Evolutionary conservation across 257 asterid genomes (phyloP), one percentile per base, ranked within the genome.

Genomic region (Solanum pinnatisectum): DNA sequence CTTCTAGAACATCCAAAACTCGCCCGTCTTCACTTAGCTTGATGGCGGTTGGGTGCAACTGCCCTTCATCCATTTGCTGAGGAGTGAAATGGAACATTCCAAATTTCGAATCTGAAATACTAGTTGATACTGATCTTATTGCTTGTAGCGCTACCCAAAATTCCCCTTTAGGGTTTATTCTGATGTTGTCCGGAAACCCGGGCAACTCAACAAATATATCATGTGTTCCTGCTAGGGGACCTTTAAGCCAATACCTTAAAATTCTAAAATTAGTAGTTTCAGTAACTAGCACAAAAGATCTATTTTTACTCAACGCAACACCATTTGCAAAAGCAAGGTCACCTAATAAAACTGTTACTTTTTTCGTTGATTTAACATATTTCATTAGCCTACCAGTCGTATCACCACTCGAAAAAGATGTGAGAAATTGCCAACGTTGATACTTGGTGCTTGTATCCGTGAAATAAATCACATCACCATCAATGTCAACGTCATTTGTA

Each of bases 91-190:
- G 2, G 6, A 71, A 35, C 78, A 32, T 71, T 7, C 42, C 78
- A 22, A 16, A 13, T 18, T 33, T 8, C 12, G 7, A 33, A 35
- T 72, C 46, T 9, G 81, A 35, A 9, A 35, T 22, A 35, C 87
- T n/a, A n/a, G n/a, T 91, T 84, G 88, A 92, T 90, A 85, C 59
- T 76, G 44, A 95, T 1, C 85, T 44, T 89, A 92, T 93, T 1
- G 94, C 84, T 88, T 95, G 94, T 88, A 95, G 87, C 4, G 93
- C 96, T 1, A 95, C 96, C 98, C 98, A 94, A 63, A 91, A 93
- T 9, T 94, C 95, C 12, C 98, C 95, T 23, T 85, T 90, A 1
- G 91, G 70, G 68, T 93, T 94, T 87, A 93, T 89, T 87, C 95
- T 93, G 25, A 95, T 89, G 88, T 95, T 94, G 94, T 95, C 97